Conservation (phyloP, 768 basidiomycete genomes). For the Rhodotorula diobovata region DNA sequence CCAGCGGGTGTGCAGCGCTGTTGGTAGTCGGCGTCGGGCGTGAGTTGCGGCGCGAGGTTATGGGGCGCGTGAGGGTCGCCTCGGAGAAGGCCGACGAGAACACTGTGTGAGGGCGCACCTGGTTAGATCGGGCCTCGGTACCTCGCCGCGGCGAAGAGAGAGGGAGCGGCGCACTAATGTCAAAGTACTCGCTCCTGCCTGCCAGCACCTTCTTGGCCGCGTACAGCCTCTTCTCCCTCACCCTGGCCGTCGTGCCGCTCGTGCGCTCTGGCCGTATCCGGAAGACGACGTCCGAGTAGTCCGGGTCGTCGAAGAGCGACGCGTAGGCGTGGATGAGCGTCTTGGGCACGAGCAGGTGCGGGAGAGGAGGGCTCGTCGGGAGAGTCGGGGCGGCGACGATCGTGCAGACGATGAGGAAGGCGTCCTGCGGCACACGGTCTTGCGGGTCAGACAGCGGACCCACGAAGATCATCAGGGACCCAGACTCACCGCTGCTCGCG, state of each 20-base stretch:
- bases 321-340: conserved; percentile 48
- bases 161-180: conserved; percentile 16
- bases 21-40: conserved; percentile 22
- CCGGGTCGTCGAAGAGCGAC: conserved; percentile 47
- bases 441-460: not conserved
- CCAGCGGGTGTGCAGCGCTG: not conserved
- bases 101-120: conserved; percentile 5
- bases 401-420: conserved; percentile 49
- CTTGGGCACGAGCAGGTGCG: conserved; percentile 46
- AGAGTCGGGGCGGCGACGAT: conserved; percentile 47
- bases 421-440: conserved; percentile 40
- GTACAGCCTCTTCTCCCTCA: conserved; percentile 43
- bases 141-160: not conserved
- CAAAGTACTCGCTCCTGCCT: conserved; percentile 47
- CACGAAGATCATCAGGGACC: not conserved
- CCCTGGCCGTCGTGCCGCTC: conserved; percentile 44
- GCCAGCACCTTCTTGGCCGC: conserved; percentile 49
- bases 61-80: conserved; percentile 6
- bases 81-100: conserved; percentile 39
- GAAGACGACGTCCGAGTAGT: conserved; percentile 49
- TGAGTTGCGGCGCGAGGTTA: not conserved
- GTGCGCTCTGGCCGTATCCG: conserved; percentile 41
- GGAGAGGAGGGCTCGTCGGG: conserved; percentile 35
- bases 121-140: not conserved
- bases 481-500: conserved; percentile 1